These are phyloP conservation scores for Saccharomyces hybrid DNA, from an alignment of 1,139 yeast genomes.

Conservation along the genomic window DNA sequence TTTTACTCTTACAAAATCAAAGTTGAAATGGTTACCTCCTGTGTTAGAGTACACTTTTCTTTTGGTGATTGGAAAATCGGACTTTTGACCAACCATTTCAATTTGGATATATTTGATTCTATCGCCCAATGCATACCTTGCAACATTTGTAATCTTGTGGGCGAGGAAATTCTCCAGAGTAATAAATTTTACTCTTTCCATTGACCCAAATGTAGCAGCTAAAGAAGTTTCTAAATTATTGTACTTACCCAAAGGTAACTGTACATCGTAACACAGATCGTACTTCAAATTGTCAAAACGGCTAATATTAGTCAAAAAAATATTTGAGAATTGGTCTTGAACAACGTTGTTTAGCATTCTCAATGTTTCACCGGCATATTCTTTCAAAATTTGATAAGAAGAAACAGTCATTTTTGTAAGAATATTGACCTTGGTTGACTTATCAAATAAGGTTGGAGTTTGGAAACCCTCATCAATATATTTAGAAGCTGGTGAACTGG, in stretches of 20 bases:
- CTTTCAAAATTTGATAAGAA: constrained; percentile 55
- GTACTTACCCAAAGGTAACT: constrained; percentile 29
- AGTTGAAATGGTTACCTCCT: constrained; percentile 20
- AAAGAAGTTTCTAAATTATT: constrained; percentile 19
- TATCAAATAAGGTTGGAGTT: constrained; percentile 71
- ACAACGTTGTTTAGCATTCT: constrained; percentile 67
- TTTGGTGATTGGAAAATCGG: constrained; percentile 41
- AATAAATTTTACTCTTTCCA: constrained; percentile 65
- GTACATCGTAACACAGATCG: constrained; percentile 55
- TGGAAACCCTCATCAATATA: constrained; percentile 55
- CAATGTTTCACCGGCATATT: constrained; percentile 64
- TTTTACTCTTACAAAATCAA: constrained; percentile 45
- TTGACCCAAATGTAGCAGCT: constrained; percentile 46
- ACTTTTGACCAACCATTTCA: constrained; percentile 22
- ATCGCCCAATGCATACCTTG: constrained; percentile 60
- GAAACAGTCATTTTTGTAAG: constrained; percentile 74
- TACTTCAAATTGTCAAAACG: constrained; percentile 49
- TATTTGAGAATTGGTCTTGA: constrained; percentile 75
- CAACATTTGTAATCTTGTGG: constrained; percentile 51
- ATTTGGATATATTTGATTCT: constrained; percentile 43
- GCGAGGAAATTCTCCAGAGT: constrained; percentile 61
- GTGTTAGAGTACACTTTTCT: constrained; percentile 38
- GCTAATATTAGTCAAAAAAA: constrained; percentile 62
- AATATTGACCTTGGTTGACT: constrained; percentile 64
- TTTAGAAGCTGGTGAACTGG: constrained; percentile 43